phyloP scores from a whole-genome alignment of 768 basidiomycete species.

The Hygrocybe coccinea region DNA sequence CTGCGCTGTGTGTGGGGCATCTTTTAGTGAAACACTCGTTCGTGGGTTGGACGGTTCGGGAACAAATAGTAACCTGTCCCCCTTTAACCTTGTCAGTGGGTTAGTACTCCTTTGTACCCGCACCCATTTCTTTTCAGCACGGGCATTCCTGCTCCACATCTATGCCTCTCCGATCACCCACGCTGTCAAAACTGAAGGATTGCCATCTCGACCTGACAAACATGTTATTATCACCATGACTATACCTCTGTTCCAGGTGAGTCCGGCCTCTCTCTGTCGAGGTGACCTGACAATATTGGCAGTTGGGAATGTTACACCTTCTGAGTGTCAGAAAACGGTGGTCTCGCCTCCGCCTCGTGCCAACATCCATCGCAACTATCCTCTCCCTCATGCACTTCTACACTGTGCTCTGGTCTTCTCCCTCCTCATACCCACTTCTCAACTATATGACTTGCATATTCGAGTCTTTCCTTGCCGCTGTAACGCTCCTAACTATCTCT shows the following conservation, averaged over 20 bases:
- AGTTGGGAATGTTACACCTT: constrained; percentile 62
- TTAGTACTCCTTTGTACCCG: constrained; percentile 2
- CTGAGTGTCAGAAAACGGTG: constrained; percentile 60
- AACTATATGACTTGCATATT: constrained; percentile 72
- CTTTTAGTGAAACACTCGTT: constrained; percentile 61
- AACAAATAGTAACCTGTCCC: constrained; percentile 43
- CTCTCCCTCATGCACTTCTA: constrained; percentile 67
- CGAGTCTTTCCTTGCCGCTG: constrained; percentile 55
- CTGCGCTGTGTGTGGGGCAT: constrained; percentile 57
- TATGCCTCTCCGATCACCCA: constrained; percentile 67
- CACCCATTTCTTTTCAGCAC: constrained; percentile 40
- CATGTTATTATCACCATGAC: constrained; percentile 70
- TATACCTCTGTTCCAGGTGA: constrained; percentile 67
- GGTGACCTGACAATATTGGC: background rate
- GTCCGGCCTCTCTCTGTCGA: constrained; percentile 10
- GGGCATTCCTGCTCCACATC: constrained; percentile 72
- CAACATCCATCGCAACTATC: constrained; percentile 58
- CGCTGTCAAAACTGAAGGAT: constrained; percentile 35
- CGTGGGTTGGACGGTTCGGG: constrained; percentile 63
- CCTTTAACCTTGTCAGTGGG: constrained; percentile 66
- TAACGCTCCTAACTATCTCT: constrained; percentile 53
- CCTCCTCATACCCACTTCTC: constrained; percentile 55
- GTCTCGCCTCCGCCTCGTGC: constrained; percentile 64
- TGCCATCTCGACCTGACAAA: constrained; percentile 63
- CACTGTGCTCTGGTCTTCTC: constrained; percentile 44